Base-by-base conservation (phyloP, 192 early-diverging fungal genomes). In the Coemansia sp. region DNA sequence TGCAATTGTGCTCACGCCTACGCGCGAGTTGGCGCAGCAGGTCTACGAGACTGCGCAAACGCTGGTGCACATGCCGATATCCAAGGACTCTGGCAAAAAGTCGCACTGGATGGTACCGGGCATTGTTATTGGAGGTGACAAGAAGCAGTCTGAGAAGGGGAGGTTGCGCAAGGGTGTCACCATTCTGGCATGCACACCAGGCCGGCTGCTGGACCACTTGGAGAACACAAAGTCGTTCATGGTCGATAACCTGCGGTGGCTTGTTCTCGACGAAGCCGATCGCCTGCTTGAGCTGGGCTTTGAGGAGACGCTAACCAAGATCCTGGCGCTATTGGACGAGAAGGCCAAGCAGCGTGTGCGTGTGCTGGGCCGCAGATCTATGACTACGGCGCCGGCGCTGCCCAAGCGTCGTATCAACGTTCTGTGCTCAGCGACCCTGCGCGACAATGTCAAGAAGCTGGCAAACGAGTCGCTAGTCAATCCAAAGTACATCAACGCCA, bases 251-350 rank as follows among this genome's bases (percentile, higher is more conserved):
- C 74, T 99, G 69, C 85, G 92, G 45, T 99, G 98, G 98, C 71
- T 99, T 29, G 93, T 99, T 3, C 82, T 99, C 27, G 98, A 99
- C 80, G 98, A 99, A 80, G 98, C 96, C 10, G 98, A 99, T 86
- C 87, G 94, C 12, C 84, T 99, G 68, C 82, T 99, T 64, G 95
- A 99, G 66, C 87, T 97, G 15, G 98, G 98, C 1, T 98, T 94
- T 61, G 90, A 92, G 60, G 89, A 92, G 63, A 90, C 89, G 17
- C 78, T 94, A 66, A 85, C 86, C 42, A 78, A 86, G 40, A 94
- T 92, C 46, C 70, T 92, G 67, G 79, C 85, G 59, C 72, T 91
- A 46, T 70, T 94, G 36, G 87, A 87, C 71, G 63, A 78, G 61
- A 78, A 69, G 71, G 51, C 66, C 19, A 67, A 72, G 59, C 69